Percentiles rank a stretch among this genome's conserved stretches.
Conservation (phyloP, 139 green algal genomes). For the Tetratostichococcus sp. region DNA sequence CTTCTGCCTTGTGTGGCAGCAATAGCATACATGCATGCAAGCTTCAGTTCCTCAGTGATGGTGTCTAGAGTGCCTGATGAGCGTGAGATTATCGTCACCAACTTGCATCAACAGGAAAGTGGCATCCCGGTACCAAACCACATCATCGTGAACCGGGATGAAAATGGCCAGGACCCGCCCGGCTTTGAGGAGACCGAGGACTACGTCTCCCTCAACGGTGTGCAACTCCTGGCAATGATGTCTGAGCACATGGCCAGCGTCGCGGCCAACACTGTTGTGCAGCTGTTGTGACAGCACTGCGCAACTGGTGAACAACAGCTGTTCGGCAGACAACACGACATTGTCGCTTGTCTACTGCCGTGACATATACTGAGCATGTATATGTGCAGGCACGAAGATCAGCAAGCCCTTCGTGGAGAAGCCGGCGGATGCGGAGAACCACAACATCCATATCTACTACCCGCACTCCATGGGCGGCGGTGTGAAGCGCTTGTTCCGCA, state of each 20-base stretch:
- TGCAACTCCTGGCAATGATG: conserved; percentile 1
- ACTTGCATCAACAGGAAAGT: conserved; percentile 65
- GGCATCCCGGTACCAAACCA: conserved; percentile 84
- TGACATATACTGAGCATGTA: not conserved
- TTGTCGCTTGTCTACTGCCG: too few relatives aligned
- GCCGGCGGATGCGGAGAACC: conserved; percentile 88
- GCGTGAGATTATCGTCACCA: too few relatives aligned
- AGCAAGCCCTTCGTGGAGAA: conserved; percentile 99
- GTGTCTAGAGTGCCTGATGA: too few relatives aligned
- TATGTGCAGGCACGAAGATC: conserved; percentile 61
- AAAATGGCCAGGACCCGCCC: conserved; percentile 43
- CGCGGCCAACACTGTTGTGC: too few relatives aligned
- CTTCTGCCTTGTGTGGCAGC: too few relatives aligned
- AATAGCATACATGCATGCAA: too few relatives aligned
- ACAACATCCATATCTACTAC: conserved; percentile 99
- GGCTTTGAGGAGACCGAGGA: conserved; percentile 90
- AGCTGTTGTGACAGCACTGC: not conserved
- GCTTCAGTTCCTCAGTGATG: too few relatives aligned
- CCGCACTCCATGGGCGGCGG: conserved; percentile 93
- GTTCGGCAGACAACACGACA: too few relatives aligned
- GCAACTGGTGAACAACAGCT: too few relatives aligned
- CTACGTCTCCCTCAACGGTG: conserved; percentile 73
- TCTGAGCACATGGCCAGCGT: too few relatives aligned
- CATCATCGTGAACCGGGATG: conserved; percentile 83
- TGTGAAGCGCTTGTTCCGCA: conserved; percentile 95